Base-by-base conservation (phyloP, 768 basidiomycete genomes). In the Boletales sp. region DNA sequence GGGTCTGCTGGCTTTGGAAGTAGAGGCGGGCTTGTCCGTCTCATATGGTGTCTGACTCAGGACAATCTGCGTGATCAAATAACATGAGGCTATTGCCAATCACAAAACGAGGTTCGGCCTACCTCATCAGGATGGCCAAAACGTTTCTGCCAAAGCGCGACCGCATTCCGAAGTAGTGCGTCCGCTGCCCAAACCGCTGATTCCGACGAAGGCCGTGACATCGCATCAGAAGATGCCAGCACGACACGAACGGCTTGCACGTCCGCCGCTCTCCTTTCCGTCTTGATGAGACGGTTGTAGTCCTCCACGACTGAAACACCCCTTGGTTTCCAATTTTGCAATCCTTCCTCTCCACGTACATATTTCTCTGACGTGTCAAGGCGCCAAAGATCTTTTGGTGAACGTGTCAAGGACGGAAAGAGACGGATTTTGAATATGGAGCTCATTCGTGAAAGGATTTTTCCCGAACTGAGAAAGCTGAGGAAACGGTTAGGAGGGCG, bases 331-430 rank as follows among this genome's bases (percentile, higher is more conserved):
- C 95, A 98, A 17, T 76, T 67, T 7, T 79, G 83, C 28, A 98
- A 75, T 4, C 76, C 68, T 60, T 97, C 94, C 65, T 98, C 94
- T 8, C 95, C 95, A 40, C 86, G 80, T 0, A 99, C 94, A 68
- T 94, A 97, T 66, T 93, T 94, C 70, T 90, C 88, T 28, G 90
- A 84, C 1, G 95, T 97, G 71, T 99, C 93, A 45, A 98, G 74
- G 36, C 94, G 76, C 96, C 95, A 97, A 13, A 99, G 74, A 55
- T 97, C 94, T 64, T 83, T 83, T 2, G 91, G 80, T 1, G 88
- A 93, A 39, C 91, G 83, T 17, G 90, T 92, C 53, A 90, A 71
- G 14, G 90, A 87, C 12, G 95, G 94, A 3, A 83, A 82, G 31
- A 98, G 76, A 40, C 80, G 78, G 43, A 98, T 78, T 31, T 75